Conservation (phyloP, 2,329 filamentous ascomycete species). For the Curvularia lunata region DNA sequence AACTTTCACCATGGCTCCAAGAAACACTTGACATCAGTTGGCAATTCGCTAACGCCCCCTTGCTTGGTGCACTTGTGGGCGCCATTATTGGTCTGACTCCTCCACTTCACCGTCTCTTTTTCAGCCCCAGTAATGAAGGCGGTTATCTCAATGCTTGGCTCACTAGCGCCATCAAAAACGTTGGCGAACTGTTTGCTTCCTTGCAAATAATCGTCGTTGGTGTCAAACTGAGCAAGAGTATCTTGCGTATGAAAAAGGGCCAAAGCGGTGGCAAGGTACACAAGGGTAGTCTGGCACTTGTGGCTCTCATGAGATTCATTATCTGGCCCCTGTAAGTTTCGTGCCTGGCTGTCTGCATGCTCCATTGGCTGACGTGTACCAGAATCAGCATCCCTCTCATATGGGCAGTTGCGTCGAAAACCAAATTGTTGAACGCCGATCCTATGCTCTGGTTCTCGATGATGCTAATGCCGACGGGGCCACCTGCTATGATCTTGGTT, state of each 20-base stretch:
- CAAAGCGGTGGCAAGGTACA: conserved; percentile 54
- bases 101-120: conserved; percentile 66
- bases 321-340: conserved; percentile 60
- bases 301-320: conserved; percentile 64
- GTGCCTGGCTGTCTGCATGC: background rate
- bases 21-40: conserved; percentile 52
- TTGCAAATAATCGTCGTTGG: conserved; percentile 71
- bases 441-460: conserved; percentile 70
- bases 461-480: conserved; percentile 66
- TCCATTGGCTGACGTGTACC: conserved; percentile 8
- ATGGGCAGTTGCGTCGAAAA: conserved; percentile 61
- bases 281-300: conserved; percentile 58
- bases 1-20: conserved; percentile 49
- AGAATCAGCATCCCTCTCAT: conserved; percentile 61
- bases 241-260: conserved; percentile 55
- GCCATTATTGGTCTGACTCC: conserved; percentile 66
- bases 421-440: conserved; percentile 60
- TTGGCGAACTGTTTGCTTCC: conserved; percentile 68
- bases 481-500: conserved; percentile 61
- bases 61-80: conserved; percentile 66
- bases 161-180: conserved; percentile 65
- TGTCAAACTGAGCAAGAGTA: conserved; percentile 65
- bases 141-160: conserved; percentile 72
- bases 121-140: conserved; percentile 62
- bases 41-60: conserved; percentile 66